Percentiles rank a stretch among this genome's conserved stretches.
These are phyloP conservation scores for Geranium rotundifolium DNA, from an alignment of 345 rosid genomes.

Conservation along the genomic window DNA sequence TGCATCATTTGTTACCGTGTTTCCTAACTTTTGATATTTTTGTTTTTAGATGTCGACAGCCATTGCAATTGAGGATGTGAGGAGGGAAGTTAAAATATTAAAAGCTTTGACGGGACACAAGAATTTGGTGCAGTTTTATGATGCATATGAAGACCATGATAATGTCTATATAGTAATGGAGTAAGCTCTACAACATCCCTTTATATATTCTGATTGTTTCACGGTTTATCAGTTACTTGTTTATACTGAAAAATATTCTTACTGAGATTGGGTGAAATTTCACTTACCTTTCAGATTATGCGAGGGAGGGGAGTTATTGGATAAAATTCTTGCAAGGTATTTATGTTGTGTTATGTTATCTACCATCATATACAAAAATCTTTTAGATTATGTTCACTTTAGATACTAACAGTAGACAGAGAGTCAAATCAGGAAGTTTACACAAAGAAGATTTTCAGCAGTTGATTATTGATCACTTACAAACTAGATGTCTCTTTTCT, in stretches of 20 bases:
- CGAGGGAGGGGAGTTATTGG: slow-evolving; percentile 96
- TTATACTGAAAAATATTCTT: not conserved
- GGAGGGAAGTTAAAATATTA: slow-evolving; percentile 91
- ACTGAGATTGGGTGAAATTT: slow-evolving; percentile 2
- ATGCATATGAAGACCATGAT: slow-evolving; percentile 80
- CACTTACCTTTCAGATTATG: slow-evolving; percentile 51
- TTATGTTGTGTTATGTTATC: not conserved
- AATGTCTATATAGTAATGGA: slow-evolving; percentile 94
- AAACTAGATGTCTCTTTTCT: slow-evolving; percentile 7
- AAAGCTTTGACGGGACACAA: slow-evolving; percentile 78
- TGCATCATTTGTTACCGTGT: not conserved
- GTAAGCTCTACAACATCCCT: slow-evolving; percentile 36
- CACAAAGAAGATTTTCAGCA: slow-evolving; percentile 3
- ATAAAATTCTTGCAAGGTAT: slow-evolving; percentile 94
- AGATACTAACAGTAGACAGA: not conserved
- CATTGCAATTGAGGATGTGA: slow-evolving; percentile 93
- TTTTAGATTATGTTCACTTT: not conserved
- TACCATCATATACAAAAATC: not conserved
- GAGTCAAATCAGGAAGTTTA: not conserved
- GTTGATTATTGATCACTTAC: slow-evolving; percentile 1
- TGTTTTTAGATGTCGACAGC: slow-evolving; percentile 84
- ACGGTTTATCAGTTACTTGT: not conserved
- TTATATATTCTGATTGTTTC: not conserved
- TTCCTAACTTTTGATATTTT: not conserved
- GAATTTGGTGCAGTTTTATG: slow-evolving; percentile 74